A percentile compares a stretch with the other conserved stretches of the same genome.
phyloP scores from a whole-genome alignment of 768 basidiomycete genomes.

The Kwoniella pini region DNA sequence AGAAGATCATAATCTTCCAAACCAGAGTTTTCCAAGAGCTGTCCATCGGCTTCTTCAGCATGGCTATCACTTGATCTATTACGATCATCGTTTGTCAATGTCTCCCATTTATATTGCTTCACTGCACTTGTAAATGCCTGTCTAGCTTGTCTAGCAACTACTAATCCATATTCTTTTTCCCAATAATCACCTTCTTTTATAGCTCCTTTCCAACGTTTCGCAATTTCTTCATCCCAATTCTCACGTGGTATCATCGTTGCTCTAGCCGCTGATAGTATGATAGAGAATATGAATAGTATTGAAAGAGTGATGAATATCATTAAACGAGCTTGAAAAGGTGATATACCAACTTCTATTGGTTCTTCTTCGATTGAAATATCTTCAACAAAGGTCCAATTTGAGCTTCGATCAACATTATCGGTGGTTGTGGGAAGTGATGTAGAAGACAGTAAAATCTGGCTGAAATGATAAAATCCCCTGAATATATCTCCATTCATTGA shows the following conservation, averaged over 20 bases:
- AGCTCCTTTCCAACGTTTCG: conserved; percentile 25
- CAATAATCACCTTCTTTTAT: conserved; percentile 23
- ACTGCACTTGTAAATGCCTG: conserved; percentile 12
- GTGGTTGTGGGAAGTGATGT: not conserved
- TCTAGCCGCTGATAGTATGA: conserved; percentile 22
- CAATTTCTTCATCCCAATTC: conserved; percentile 1
- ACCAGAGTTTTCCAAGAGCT: too few species aligned
- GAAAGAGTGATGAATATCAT: conserved; percentile 29
- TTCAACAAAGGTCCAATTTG: too few species aligned
- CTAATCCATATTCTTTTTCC: conserved; percentile 30
- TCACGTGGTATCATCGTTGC: not conserved
- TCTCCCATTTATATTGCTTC: not conserved
- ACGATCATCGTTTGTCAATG: too few species aligned
- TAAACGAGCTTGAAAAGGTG: conserved; percentile 36
- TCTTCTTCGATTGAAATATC: not conserved
- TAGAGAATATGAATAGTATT: conserved; percentile 22
- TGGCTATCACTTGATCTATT: too few species aligned
- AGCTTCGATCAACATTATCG: too few species aligned
- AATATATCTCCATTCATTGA: conserved; percentile 44
- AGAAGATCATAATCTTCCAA: too few species aligned
- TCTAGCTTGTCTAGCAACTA: conserved; percentile 19
- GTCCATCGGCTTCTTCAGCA: too few species aligned
- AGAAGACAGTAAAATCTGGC: not conserved
- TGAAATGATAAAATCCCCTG: conserved; percentile 24
- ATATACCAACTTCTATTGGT: conserved; percentile 29